Percentiles rank a stretch among this genome's conserved stretches.
Evolutionary conservation across 2,329 filamentous ascomycete species (phyloP).

Genomic region (Macrophomina phaseolina): DNA sequence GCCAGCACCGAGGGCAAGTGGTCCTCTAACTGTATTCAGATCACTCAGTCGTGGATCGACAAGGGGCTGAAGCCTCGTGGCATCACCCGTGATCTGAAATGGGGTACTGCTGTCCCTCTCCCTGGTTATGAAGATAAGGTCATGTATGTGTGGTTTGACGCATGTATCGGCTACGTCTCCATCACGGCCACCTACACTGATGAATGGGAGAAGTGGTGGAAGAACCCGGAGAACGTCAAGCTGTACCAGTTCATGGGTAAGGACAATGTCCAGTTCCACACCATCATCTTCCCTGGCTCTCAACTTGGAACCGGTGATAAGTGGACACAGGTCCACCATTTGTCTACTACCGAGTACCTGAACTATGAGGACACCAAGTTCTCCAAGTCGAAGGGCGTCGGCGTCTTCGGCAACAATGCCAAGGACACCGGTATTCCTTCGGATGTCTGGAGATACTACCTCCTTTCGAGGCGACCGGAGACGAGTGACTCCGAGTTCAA

Average conservation of each 20-base stretch:
- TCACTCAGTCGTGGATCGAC: constrained; percentile 80
- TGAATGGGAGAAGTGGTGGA: constrained; percentile 95
- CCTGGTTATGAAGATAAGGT: constrained; percentile 75
- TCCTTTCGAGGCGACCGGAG: constrained; percentile 84
- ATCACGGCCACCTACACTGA: constrained; percentile 90
- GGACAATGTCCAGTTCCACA: constrained; percentile 86
- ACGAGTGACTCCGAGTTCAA: constrained; percentile 87
- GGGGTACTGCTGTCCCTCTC: constrained; percentile 73
- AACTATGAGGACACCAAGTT: constrained; percentile 74
- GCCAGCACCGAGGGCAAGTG: constrained; percentile 76
- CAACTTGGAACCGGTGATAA: constrained; percentile 83
- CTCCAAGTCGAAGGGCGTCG: constrained; percentile 86
- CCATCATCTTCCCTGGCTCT: constrained; percentile 87
- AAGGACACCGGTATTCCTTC: constrained; percentile 83
- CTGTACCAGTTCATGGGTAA: constrained; percentile 95
- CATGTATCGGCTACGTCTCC: constrained; percentile 92
- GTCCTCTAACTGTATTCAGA: constrained; percentile 75
- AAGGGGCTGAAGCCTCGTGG: constrained; percentile 85
- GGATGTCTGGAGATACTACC: constrained; percentile 93
- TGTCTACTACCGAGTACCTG: constrained; percentile 58
- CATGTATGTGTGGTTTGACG: constrained; percentile 93
- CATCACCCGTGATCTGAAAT: constrained; percentile 91
- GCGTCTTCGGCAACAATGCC: constrained; percentile 90
- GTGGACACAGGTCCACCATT: constrained; percentile 88
- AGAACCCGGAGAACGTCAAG: constrained; percentile 82